phyloP scores from a whole-genome alignment of 495 filamentous ascomycete species.

The Penicillium verhagenii region DNA sequence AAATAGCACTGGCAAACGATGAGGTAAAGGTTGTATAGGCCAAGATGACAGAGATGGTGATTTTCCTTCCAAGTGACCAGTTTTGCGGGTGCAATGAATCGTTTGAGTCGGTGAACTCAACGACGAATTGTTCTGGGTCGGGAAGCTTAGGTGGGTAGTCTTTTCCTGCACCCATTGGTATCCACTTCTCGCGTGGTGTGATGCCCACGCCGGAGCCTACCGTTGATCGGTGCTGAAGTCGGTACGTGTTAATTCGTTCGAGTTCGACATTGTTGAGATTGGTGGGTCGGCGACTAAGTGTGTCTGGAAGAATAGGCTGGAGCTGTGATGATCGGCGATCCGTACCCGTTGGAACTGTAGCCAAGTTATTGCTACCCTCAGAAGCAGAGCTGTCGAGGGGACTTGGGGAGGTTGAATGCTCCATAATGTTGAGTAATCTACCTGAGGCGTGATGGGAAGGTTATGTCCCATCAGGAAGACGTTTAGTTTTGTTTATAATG shows the following conservation, averaged over 20 bases:
- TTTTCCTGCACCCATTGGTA: conserved; percentile 39
- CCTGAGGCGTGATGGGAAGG: too few relatives aligned
- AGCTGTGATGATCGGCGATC: not conserved
- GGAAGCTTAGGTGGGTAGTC: conserved; percentile 47
- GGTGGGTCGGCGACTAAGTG: conserved; percentile 24
- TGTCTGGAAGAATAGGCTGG: not conserved
- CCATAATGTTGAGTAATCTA: too few relatives aligned
- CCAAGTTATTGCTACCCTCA: too few relatives aligned
- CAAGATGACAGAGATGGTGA: conserved; percentile 32
- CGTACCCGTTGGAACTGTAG: too few relatives aligned
- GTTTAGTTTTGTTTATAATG: too few relatives aligned
- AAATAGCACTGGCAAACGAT: conserved; percentile 54
- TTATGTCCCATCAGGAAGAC: too few relatives aligned
- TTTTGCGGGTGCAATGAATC: conserved; percentile 56
- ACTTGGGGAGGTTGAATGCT: too few relatives aligned
- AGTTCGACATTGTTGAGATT: conserved; percentile 28
- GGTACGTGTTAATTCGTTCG: conserved; percentile 34
- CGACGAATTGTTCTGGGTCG: conserved; percentile 48
- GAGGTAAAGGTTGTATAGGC: conserved; percentile 51
- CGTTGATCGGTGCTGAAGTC: conserved; percentile 33
- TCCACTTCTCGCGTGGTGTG: conserved; percentile 26
- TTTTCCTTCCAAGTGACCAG: conserved; percentile 35
- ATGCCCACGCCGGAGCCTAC: conserved; percentile 29
- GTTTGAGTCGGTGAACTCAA: conserved; percentile 52
- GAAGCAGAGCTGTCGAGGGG: too few relatives aligned